Base-by-base conservation (phyloP, 805 yeast species). In the Lipomyces sp. region DNA sequence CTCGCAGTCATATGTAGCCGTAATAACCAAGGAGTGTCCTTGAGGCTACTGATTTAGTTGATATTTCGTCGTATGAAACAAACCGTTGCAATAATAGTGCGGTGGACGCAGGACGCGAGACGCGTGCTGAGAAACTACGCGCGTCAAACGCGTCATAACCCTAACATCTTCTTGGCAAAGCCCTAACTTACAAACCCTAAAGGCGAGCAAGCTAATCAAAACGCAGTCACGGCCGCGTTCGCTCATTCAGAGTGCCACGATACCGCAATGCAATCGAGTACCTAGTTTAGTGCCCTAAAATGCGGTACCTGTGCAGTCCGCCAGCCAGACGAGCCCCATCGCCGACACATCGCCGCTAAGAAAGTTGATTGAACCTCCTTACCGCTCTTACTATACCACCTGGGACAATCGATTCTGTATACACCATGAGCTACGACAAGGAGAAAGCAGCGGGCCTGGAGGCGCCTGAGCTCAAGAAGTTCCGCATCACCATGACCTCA, bases 401-500 rank as follows among this genome's bases (percentile, higher is more conserved):
- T 32, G 37, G n/a, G 56, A 53, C 10, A 6, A 51, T 51, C 54
- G 10, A 51, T 32, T 32, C 30, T 29, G 32, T 34, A 51, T 6
- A 51, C 4, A 51, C 10, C 54, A 71, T 67, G 73, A 72, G 72
- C 62, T 70, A 62, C 80, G 86, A 88, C 83, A 88, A 71, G 62
- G 71, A 72, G 67, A 69, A 72, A 65, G 70, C 59, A 57, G 67
- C 64, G 37, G 71, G 65, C 45, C 33, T 62, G 45, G 73, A 69
- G 67, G 72, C 67, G 55, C 64, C 70, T 53, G 59, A 64, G 42
- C 63, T 90, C 87, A 91, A 89, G 89, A 94, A 93, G 90, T 93
- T 95, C 86, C 93, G 98, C 89, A 93, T 95, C 85, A 92, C 98
- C 82, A 87, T 95, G 87, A 92, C 96, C 81, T 95, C 99, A 77